phyloP scores from a whole-genome alignment of 352 stramenopile species.

The Globisporangium viniferum region DNA sequence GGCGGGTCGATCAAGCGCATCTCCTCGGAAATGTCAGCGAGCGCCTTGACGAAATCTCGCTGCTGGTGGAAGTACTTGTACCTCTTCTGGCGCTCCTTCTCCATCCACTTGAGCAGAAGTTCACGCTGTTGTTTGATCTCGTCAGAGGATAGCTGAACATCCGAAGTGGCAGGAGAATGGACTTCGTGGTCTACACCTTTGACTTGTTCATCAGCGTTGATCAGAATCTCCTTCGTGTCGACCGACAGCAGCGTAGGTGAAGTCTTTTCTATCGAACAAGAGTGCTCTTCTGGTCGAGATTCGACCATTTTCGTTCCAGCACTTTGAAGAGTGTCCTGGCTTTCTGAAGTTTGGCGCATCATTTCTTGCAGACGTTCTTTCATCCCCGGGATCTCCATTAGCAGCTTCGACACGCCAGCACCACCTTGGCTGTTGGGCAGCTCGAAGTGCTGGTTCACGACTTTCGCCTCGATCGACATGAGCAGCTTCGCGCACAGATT shows the following conservation, averaged over 20 bases:
- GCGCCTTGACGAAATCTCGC: slow-evolving; percentile 66
- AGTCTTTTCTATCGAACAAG: not conserved
- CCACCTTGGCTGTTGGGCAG: slow-evolving; percentile 28
- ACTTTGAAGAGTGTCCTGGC: not conserved
- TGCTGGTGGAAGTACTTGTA: slow-evolving; percentile 83
- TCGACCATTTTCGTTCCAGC: slow-evolving; percentile 1
- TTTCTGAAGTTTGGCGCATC: slow-evolving; percentile 14
- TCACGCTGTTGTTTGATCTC: slow-evolving; percentile 35
- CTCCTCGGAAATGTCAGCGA: slow-evolving; percentile 69
- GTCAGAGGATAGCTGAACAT: slow-evolving; percentile 1
- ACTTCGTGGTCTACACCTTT: not conserved
- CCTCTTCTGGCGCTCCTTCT: slow-evolving; percentile 70
- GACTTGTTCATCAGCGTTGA: not conserved
- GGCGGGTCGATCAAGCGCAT: slow-evolving; percentile 67
- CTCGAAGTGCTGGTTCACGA: slow-evolving; percentile 80
- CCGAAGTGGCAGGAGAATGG: not conserved
- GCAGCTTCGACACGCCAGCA: slow-evolving; percentile 37
- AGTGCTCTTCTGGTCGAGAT: slow-evolving; percentile 13
- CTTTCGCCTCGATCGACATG: slow-evolving; percentile 81
- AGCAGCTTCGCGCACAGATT: slow-evolving; percentile 76
- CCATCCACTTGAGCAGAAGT: slow-evolving; percentile 71
- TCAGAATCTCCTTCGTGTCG: not conserved
- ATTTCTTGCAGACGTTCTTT: slow-evolving; percentile 41
- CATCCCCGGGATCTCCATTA: slow-evolving; percentile 60
- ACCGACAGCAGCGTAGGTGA: not conserved